These are phyloP conservation scores for Aspergillus nomiae DNA, from an alignment of 2,329 filamentous ascomycete species.

Conservation along the genomic window DNA sequence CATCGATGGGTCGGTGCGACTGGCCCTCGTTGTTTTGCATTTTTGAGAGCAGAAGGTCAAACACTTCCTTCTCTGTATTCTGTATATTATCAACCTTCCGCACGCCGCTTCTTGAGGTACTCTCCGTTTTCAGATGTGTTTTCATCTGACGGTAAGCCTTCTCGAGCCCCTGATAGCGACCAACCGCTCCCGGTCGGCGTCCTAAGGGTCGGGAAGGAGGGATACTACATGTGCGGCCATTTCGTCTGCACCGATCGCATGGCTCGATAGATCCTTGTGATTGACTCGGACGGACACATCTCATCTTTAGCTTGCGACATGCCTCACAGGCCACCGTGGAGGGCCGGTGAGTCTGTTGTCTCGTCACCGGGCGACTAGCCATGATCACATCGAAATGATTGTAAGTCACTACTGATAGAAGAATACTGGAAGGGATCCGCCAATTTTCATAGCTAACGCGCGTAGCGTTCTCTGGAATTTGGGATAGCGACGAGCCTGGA, in stretches of 20 bases:
- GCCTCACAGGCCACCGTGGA: slow-evolving; percentile 25
- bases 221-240: slow-evolving; percentile 25
- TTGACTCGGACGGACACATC: slow-evolving; percentile 23
- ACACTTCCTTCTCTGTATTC: background rate
- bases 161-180: slow-evolving; percentile 31
- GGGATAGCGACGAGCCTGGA: background rate
- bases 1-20: background rate
- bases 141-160: slow-evolving; percentile 32
- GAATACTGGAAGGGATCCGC: accelerated
- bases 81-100: background rate
- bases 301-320: slow-evolving; percentile 31
- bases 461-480: no score
- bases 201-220: slow-evolving; percentile 28
- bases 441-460: background rate
- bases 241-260: slow-evolving; percentile 30
- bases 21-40: background rate
- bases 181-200: slow-evolving; percentile 27
- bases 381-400: background rate
- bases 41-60: background rate
- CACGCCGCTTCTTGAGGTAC: background rate
- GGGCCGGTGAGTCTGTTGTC: background rate
- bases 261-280: slow-evolving; percentile 4
- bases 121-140: slow-evolving; percentile 24
- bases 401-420: no score
- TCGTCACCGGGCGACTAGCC: background rate